These are phyloP conservation scores for Yamadazyma sp. DNA, from an alignment of 1,139 yeast genomes.

Conservation along the genomic window DNA sequence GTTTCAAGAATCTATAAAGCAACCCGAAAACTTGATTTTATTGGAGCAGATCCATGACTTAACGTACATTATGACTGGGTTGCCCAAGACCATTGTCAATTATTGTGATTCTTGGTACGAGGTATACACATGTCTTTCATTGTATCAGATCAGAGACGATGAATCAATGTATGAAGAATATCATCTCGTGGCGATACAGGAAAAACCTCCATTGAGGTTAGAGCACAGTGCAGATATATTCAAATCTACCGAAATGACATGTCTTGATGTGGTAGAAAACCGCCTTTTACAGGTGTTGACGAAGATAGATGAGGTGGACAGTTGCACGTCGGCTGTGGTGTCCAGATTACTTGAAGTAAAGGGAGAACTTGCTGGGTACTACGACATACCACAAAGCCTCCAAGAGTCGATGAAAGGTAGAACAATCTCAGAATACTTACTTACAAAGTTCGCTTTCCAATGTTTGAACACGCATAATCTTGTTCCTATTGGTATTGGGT, in stretches of 20 bases:
- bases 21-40: constrained; percentile 23
- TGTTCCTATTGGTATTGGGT: constrained; percentile 69
- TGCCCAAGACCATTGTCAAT: constrained; percentile 48
- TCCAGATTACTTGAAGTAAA: constrained; percentile 65
- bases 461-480: constrained; percentile 51
- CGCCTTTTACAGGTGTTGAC: constrained; percentile 61
- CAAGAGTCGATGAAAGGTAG: constrained; percentile 20
- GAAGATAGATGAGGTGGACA: constrained; percentile 60
- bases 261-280: constrained; percentile 58
- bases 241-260: constrained; percentile 53
- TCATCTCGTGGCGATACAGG: constrained; percentile 31
- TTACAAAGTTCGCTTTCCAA: constrained; percentile 60
- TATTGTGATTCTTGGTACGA: constrained; percentile 71
- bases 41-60: constrained; percentile 45
- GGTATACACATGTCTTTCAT: constrained; percentile 57
- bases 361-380: constrained; percentile 57
- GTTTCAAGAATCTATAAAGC: constrained; percentile 22
- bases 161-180: constrained; percentile 32
- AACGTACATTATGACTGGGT: constrained; percentile 51
- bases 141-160: constrained; percentile 58
- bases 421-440: constrained; percentile 59
- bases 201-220: constrained; percentile 29
- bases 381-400: constrained; percentile 19
- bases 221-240: constrained; percentile 30
- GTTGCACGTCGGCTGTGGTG: constrained; percentile 66